phyloP scores from a whole-genome alignment of 2,329 filamentous ascomycete genomes.

The Bipolaris victoriae region DNA sequence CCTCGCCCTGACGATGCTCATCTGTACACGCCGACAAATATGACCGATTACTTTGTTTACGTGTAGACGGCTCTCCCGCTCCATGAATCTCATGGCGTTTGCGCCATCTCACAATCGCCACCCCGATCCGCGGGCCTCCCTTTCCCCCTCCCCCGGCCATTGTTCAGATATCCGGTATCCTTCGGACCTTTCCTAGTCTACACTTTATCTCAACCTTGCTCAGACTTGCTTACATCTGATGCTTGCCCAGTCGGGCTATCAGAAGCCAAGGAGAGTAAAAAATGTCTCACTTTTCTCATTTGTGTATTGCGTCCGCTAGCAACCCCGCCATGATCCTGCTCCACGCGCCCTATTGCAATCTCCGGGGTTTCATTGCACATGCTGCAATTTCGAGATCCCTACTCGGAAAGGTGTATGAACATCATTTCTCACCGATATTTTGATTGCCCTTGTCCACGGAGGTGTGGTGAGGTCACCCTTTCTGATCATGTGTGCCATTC shows the following conservation, averaged over 20 bases:
- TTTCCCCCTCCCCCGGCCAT: not conserved
- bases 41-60: conserved; percentile 7
- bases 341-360: not conserved
- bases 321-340: not conserved
- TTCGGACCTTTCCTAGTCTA: conserved; percentile 5
- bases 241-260: not conserved
- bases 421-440: not conserved
- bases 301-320: not conserved
- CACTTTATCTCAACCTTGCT: conserved; percentile 16
- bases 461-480: not conserved
- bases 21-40: conserved; percentile 1
- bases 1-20: not conserved
- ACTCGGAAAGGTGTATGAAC: not conserved
- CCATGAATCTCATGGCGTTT: conserved; percentile 9
- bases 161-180: not conserved
- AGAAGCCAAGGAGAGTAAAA: not conserved
- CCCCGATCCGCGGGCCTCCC: conserved; percentile 4
- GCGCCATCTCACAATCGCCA: conserved; percentile 14
- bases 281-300: conserved; percentile 3
- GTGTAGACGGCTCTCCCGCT: conserved; percentile 6
- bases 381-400: not conserved
- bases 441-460: not conserved
- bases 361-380: not conserved
- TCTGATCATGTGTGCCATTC: not conserved
- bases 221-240: not conserved